phyloP scores from a whole-genome alignment of 495 filamentous ascomycete genomes.

The Hyaloscypha finlandica region DNA sequence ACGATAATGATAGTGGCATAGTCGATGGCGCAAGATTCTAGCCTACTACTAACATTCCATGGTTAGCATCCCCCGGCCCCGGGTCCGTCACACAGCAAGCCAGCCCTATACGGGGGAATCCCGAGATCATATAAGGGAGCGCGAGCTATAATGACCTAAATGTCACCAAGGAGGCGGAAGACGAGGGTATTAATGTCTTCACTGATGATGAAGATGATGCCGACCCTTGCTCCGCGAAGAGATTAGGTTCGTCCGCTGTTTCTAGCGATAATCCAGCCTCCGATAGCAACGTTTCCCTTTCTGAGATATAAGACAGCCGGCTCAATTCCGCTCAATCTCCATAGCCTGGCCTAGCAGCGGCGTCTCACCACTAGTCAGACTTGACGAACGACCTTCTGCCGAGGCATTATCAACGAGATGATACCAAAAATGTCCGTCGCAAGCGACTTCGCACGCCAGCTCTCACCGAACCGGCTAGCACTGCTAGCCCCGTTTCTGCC shows the following conservation, averaged over 20 bases:
- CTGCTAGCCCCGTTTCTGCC: not conserved
- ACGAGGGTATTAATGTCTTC: slow-evolving; percentile 12
- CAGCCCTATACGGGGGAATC: slow-evolving; percentile 17
- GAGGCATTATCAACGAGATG: slow-evolving; percentile 16
- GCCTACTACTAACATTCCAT: not conserved
- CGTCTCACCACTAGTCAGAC: slow-evolving; percentile 22
- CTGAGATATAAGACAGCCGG: slow-evolving; percentile 9
- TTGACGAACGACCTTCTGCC: slow-evolving; percentile 22
- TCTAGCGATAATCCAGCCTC: slow-evolving; percentile 17
- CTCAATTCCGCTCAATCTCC: slow-evolving; percentile 14
- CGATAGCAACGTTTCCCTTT: slow-evolving; percentile 19
- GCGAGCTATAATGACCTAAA: slow-evolving; percentile 17
- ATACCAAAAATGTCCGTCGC: slow-evolving; percentile 20
- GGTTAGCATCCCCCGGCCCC: slow-evolving; percentile 11
- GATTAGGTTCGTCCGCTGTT: slow-evolving; percentile 13
- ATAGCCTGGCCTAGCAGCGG: slow-evolving; percentile 14
- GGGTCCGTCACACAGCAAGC: slow-evolving; percentile 21
- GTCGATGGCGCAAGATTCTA: slow-evolving; percentile 15
- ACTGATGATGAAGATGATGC: slow-evolving; percentile 13
- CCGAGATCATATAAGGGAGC: slow-evolving; percentile 20
- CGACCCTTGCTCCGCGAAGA: slow-evolving; percentile 14
- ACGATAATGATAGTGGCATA: slow-evolving; percentile 3
- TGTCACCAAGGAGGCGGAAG: slow-evolving; percentile 21
- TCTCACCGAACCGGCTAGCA: slow-evolving; percentile 4
- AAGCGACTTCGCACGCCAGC: slow-evolving; percentile 12